Percentiles rank a stretch among this genome's conserved stretches.
These are phyloP conservation scores for Akanthomyces uredinophilus DNA, from an alignment of 2,329 filamentous ascomycete species.

Conservation along the genomic window DNA sequence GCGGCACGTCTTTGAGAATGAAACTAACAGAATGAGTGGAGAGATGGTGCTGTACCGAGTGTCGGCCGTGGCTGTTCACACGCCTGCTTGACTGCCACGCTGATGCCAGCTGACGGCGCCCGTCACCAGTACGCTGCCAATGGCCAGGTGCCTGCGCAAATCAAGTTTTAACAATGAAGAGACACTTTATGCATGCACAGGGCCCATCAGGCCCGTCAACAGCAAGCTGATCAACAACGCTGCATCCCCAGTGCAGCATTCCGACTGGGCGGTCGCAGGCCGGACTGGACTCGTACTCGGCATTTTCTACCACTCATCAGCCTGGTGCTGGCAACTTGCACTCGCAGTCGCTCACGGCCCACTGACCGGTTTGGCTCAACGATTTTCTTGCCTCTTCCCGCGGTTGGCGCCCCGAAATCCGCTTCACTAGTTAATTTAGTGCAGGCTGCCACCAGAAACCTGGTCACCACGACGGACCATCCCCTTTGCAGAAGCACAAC, in stretches of 20 bases:
- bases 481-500: neutral
- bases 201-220: neutral
- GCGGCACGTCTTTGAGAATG: neutral
- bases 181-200: neutral
- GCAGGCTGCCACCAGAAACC: neutral
- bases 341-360: neutral
- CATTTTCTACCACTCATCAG: neutral
- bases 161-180: neutral
- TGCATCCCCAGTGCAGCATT: neutral
- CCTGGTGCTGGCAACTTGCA: neutral
- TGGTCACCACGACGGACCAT: neutral
- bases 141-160: no score
- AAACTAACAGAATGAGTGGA: neutral
- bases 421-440: neutral
- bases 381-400: neutral
- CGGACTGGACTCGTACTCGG: neutral
- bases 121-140: neutral
- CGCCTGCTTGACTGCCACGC: neutral
- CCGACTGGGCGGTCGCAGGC: neutral
- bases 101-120: neutral
- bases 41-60: neutral
- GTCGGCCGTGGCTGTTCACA: neutral
- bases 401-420: constrained; percentile 4
- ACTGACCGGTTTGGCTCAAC: neutral
- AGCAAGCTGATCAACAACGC: neutral